These are phyloP conservation scores for Pythium pectinolyticum DNA, from an alignment of 352 stramenopile species.

Conservation along the genomic window DNA sequence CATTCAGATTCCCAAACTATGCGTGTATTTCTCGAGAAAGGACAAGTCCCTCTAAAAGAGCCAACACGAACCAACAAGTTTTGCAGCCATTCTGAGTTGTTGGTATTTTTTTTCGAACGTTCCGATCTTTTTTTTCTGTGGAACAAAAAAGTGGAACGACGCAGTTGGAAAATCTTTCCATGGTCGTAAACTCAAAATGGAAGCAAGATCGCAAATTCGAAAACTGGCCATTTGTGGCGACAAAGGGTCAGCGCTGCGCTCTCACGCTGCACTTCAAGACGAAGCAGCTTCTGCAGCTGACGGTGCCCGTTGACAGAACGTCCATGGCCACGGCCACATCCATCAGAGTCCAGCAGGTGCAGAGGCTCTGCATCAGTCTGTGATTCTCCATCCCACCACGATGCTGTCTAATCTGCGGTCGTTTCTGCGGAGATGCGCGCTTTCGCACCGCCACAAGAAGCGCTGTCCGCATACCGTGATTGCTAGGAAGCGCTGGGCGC, in stretches of 20 bases:
- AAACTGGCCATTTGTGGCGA: neutral
- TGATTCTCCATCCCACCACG: neutral
- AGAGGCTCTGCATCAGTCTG: neutral
- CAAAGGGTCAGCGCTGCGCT: neutral
- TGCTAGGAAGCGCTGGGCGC: slow-evolving; percentile 19
- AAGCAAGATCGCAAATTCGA: neutral
- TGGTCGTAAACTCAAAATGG: no score
- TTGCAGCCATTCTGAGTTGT: no score
- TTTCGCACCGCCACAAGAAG: slow-evolving; percentile 14
- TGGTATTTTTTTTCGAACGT: neutral
- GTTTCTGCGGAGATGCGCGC: slow-evolving; percentile 12
- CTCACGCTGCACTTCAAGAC: neutral
- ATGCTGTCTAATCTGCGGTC: slow-evolving; percentile 13
- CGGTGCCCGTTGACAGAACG: no score
- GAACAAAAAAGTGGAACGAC: neutral
- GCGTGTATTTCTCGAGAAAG: no score
- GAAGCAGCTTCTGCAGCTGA: neutral
- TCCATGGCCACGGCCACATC: no score
- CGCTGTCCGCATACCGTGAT: slow-evolving; percentile 22
- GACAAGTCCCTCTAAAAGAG: neutral
- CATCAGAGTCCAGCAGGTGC: neutral
- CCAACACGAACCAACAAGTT: no score
- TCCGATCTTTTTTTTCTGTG: slow-evolving; percentile 11
- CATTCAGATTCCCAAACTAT: no score
- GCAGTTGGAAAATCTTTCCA: slow-evolving; percentile 11